phyloP scores from a whole-genome alignment of 257 asterid genomes.

The Petunia secreta region DNA sequence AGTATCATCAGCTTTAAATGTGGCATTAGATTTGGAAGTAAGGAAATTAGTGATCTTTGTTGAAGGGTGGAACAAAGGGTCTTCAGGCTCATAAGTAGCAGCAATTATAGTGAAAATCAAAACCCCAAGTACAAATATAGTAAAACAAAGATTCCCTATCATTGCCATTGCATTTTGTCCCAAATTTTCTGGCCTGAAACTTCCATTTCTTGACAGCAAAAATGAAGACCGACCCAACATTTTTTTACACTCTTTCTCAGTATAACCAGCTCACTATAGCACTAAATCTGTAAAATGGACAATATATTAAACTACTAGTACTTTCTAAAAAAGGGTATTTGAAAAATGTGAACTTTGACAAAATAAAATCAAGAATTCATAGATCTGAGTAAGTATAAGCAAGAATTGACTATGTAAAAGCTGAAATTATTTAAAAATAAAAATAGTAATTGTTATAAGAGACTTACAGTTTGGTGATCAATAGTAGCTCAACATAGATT shows the following conservation, averaged over 20 bases:
- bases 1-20: constrained; percentile 69
- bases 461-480: background rate
- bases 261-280: background rate
- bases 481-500: constrained; percentile 5
- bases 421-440: background rate
- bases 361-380: constrained; percentile 17
- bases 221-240: constrained; percentile 56
- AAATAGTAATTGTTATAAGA: background rate
- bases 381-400: constrained; percentile 35
- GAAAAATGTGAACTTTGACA: constrained; percentile 18
- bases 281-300: constrained; percentile 14
- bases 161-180: constrained; percentile 70
- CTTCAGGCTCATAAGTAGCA: constrained; percentile 59
- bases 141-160: constrained; percentile 66
- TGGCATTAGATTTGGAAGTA: constrained; percentile 78
- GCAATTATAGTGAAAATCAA: constrained; percentile 68
- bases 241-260: constrained; percentile 25
- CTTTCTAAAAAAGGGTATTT: constrained; percentile 23
- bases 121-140: constrained; percentile 58
- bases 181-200: constrained; percentile 69
- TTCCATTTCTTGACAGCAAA: constrained; percentile 47
- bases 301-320: background rate
- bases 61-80: constrained; percentile 82
- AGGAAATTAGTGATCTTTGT: constrained; percentile 71
- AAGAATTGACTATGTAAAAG: constrained; percentile 12